Conservation (phyloP, 306 rosid genomes). For the Cucumis melo region DNA sequence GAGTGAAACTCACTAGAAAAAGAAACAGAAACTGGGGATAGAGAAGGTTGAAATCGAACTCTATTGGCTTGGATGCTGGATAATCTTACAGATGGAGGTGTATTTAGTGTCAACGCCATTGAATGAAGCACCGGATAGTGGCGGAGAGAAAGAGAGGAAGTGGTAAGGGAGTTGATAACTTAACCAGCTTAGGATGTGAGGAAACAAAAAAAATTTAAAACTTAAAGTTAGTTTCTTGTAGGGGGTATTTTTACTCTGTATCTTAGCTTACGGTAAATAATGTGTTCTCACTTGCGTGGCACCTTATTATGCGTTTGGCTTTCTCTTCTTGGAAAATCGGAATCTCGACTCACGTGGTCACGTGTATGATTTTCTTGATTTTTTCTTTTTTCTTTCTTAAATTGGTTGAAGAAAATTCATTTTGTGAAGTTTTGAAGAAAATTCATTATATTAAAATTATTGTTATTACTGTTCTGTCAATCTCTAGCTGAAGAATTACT, state of each 20-base stretch:
- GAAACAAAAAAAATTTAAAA: not conserved
- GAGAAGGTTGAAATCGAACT: constrained; percentile 16
- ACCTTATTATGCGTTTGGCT: too few relatives aligned
- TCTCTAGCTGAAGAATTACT: too few relatives aligned
- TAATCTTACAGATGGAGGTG: constrained; percentile 21
- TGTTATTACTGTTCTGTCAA: too few relatives aligned
- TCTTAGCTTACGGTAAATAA: not conserved
- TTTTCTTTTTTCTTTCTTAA: too few relatives aligned
- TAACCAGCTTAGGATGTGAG: not conserved
- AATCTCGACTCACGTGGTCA: too few relatives aligned
- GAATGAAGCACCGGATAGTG: constrained; percentile 13
- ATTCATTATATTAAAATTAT: too few relatives aligned
- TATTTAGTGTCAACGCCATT: constrained; percentile 44
- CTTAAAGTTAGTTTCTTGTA: not conserved
- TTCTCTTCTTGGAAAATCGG: not conserved
- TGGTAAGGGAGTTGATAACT: constrained; percentile 15
- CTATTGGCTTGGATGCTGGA: constrained; percentile 17
- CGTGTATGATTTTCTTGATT: too few relatives aligned
- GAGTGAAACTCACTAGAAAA: constrained; percentile 39
- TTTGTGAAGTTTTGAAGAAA: too few relatives aligned
- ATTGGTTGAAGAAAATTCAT: too few relatives aligned
- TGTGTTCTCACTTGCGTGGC: not conserved
- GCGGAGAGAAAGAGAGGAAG: not conserved
- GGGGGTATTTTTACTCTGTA: not conserved
- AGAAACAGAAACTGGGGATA: constrained; percentile 25